These are phyloP conservation scores for Botrytis tulipae DNA, from an alignment of 2,329 filamentous ascomycete genomes.

Conservation along the genomic window DNA sequence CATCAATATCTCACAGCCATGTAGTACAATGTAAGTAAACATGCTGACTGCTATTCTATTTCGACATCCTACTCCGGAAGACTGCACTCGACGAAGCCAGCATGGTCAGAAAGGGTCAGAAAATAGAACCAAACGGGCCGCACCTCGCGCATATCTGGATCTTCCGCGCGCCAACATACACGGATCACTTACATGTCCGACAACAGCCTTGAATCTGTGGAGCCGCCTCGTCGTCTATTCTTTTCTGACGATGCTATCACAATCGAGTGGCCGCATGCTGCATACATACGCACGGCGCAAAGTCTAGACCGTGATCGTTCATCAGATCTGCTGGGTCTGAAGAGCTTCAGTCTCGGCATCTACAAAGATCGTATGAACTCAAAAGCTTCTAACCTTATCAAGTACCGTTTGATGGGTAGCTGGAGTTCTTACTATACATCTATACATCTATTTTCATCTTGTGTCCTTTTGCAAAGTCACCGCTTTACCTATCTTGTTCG, in stretches of 20 bases:
- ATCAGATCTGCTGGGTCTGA: not conserved
- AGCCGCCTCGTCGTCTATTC: slow-evolving; percentile 9
- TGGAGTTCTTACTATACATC: not conserved
- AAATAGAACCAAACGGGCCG: slow-evolving; percentile 18
- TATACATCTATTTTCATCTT: slow-evolving; percentile 6
- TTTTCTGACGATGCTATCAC: not conserved
- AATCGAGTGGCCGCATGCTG: not conserved
- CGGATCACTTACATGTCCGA: not conserved
- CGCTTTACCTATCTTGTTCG: not conserved
- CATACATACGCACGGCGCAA: not conserved
- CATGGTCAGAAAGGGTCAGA: not conserved
- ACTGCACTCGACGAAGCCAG: not conserved
- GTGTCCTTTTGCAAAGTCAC: not conserved
- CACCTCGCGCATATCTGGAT: slow-evolving; percentile 16
- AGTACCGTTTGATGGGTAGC: not conserved
- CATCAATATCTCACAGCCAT: not conserved
- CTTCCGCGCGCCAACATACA: slow-evolving; percentile 20
- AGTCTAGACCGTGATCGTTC: not conserved
- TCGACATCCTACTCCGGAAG: not conserved
- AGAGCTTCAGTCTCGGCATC: not conserved
- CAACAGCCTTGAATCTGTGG: slow-evolving; percentile 5
- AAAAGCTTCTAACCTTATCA: not conserved
- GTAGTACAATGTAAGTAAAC: not conserved
- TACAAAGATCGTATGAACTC: not conserved
- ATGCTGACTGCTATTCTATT: slow-evolving; percentile 15